These are phyloP conservation scores for Hydrangea macrophylla DNA, from an alignment of 148 eudicot species.

Conservation along the genomic window DNA sequence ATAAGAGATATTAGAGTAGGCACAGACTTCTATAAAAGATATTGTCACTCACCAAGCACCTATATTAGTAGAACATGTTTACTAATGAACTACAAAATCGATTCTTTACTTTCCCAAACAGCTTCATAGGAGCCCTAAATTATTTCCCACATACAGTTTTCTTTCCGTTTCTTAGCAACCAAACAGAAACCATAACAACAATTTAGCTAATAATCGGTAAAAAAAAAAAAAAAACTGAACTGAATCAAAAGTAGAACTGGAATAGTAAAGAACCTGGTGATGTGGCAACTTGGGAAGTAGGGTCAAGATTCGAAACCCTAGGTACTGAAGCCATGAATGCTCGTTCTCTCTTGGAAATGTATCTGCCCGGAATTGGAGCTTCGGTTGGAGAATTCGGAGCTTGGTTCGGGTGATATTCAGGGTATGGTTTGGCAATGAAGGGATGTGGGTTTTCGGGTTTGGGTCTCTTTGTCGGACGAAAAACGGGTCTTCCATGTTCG, in stretches of 20 bases:
- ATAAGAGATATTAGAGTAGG: no score
- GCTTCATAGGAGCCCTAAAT: not conserved
- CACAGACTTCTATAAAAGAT: no score
- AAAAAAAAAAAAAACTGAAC: not conserved
- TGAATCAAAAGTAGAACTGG: not conserved
- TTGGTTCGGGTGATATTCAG: constrained; percentile 7
- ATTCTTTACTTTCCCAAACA: not conserved
- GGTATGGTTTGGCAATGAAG: not conserved
- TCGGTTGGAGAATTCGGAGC: constrained; percentile 17
- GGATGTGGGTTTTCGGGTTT: constrained; percentile 7
- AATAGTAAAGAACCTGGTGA: constrained; percentile 29
- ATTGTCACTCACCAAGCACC: not conserved
- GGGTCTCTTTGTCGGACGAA: constrained; percentile 26
- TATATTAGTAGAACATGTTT: not conserved
- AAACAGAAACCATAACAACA: not conserved
- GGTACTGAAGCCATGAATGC: constrained; percentile 22
- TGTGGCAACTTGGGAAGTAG: not conserved
- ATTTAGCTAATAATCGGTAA: not conserved
- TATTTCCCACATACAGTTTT: not conserved
- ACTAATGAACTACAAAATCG: not conserved
- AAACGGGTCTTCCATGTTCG: constrained; percentile 8
- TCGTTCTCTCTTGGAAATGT: constrained; percentile 49
- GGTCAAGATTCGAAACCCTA: constrained; percentile 5
- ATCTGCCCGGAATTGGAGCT: constrained; percentile 39
- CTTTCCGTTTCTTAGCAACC: not conserved